Percentiles rank a stretch among this genome's conserved stretches.
These are phyloP conservation scores for Trametes sanguinea DNA, from an alignment of 768 basidiomycete species.

Conservation along the genomic window DNA sequence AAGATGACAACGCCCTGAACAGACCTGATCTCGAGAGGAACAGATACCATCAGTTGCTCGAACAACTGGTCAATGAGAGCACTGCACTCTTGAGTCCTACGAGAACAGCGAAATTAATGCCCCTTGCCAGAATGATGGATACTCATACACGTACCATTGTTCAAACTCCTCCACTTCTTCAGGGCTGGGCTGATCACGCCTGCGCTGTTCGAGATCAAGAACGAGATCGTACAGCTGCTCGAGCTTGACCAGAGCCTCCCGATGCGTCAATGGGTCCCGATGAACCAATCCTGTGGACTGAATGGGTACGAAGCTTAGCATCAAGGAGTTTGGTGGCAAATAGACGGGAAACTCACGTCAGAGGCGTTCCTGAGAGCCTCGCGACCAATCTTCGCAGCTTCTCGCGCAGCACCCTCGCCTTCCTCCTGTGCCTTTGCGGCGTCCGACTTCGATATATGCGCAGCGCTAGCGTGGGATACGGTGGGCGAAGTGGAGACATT, in stretches of 20 bases:
- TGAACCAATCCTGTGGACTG: conserved; percentile 65
- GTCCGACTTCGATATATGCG: conserved; percentile 57
- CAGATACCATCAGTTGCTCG: conserved; percentile 81
- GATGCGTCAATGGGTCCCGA: conserved; percentile 74
- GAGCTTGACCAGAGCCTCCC: conserved; percentile 75
- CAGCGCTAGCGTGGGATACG: conserved; percentile 45
- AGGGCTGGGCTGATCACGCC: conserved; percentile 70
- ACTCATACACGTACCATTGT: conserved; percentile 45
- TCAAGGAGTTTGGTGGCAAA: neutral
- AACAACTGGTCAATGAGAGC: conserved; percentile 71
- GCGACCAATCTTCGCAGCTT: conserved; percentile 74
- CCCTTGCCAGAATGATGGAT: neutral
- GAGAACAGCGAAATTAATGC: neutral
- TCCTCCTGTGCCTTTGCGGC: conserved; percentile 34
- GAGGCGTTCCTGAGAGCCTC: conserved; percentile 67
- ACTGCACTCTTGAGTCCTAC: conserved; percentile 61
- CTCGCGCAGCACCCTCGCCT: conserved; percentile 62
- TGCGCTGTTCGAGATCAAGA: conserved; percentile 81
- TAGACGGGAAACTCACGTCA: conserved; percentile 42
- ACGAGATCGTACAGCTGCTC: conserved; percentile 86
- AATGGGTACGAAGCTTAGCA: neutral
- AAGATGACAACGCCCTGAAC: conserved; percentile 9
- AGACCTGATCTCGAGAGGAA: conserved; percentile 91
- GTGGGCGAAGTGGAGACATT: conserved; percentile 40
- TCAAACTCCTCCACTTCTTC: conserved; percentile 52